Evolutionary conservation across 2,329 filamentous ascomycete species (phyloP), one percentile per base, ranked within the genome.

Genomic region (Chaetomium strumarium): DNA sequence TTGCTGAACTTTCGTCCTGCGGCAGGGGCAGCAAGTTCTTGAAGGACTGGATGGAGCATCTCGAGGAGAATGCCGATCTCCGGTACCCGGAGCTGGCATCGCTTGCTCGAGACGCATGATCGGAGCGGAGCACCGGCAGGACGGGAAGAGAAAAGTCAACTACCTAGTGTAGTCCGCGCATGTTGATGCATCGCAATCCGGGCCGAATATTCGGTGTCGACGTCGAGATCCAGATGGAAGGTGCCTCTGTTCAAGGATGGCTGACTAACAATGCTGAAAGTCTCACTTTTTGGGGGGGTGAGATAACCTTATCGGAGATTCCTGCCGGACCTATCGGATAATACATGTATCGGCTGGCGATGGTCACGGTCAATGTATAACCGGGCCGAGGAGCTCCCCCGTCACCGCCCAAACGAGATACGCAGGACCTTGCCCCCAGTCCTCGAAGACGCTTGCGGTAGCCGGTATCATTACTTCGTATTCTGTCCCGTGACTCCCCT

Each of bases 31-130:
- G 88, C 69, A 77, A 76, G 53, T 97, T 96, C 66, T 76, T 97
- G 56, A 90, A 89, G 69, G 78, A 78, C 56, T 97, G 92, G 93
- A 96, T 96, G 88, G 80, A 78, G 10, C 92, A 86, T 67, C 75
- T 97, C 30, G 92, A 97, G 69, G 89, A 96, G 58, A 76, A 95
- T 63, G 87, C 90, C 8, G 92, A 97, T 71, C 72, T 97, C 60
- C 78, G 93, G 65, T 97, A 96, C 70, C 90, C 92, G 3, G 87
- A 93, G 65, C 65, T 83, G 37, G 68, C 73, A 7, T 68, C 67
- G 12, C 57, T 78, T 34, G 55, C 63, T 24, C 55, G 64, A 34
- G 62, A 62, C 20, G 52, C 59, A 52, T 65, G 61, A 66, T 46
- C 20, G 34, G 52, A 38, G 39, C 45, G 51, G 51, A 44, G 47